Conservation (phyloP, 2,329 filamentous ascomycete genomes). For the Davidsoniella neocaledoniae region DNA sequence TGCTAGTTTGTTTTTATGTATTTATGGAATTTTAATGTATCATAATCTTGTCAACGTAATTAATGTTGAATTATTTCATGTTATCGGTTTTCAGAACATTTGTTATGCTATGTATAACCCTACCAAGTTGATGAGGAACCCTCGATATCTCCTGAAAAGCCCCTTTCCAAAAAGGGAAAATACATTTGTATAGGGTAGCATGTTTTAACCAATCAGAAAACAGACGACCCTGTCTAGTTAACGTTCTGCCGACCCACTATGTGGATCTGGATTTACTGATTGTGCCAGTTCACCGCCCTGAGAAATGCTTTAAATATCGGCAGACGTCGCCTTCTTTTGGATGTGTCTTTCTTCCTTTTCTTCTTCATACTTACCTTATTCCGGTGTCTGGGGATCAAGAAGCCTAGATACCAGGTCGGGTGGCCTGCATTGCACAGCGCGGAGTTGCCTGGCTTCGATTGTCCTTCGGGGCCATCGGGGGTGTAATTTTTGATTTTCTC, state of each 20-base stretch:
- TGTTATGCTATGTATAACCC: not conserved
- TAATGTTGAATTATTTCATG: too few species aligned
- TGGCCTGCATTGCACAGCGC: slow-evolving; percentile 38
- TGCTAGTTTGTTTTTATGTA: too few species aligned
- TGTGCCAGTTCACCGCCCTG: slow-evolving; percentile 1
- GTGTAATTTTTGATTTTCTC: slow-evolving; percentile 31
- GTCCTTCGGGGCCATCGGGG: slow-evolving; percentile 35
- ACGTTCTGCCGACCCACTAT: not conserved
- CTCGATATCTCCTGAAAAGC: not conserved
- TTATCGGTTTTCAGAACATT: too few species aligned
- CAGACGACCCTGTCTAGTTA: not conserved
- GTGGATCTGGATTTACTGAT: not conserved
- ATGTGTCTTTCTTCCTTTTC: slow-evolving; percentile 19
- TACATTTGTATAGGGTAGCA: not conserved
- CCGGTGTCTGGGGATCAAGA: slow-evolving; percentile 27
- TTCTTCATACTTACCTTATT: slow-evolving; percentile 37
- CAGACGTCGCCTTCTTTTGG: slow-evolving; percentile 11
- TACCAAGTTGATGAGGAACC: not conserved
- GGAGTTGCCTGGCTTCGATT: slow-evolving; percentile 32
- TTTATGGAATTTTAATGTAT: too few species aligned
- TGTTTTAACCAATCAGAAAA: not conserved
- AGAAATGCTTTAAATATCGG: slow-evolving; percentile 18
- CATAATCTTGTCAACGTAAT: too few species aligned
- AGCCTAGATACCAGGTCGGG: slow-evolving; percentile 24
- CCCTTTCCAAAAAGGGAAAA: too few species aligned